A percentile compares a stretch with the other conserved stretches of the same genome.
Conservation (phyloP, 768 basidiomycete genomes). For the Clathrus columnatus region DNA sequence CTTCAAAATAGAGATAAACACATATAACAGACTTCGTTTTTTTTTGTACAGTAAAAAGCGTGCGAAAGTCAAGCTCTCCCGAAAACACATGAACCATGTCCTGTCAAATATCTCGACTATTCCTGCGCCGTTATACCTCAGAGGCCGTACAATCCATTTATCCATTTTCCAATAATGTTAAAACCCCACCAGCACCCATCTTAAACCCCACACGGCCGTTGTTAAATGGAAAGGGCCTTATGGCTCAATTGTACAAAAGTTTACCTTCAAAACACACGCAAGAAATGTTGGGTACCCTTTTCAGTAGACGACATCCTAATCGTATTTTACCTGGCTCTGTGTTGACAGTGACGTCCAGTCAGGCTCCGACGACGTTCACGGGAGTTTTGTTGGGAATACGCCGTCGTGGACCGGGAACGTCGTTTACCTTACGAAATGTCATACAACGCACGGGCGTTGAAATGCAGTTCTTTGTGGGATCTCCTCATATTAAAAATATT, state of each 20-base stretch:
- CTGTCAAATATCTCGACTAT: neutral
- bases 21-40: too few species aligned
- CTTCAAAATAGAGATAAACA: too few species aligned
- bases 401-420: constrained; percentile 77
- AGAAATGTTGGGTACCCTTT: constrained; percentile 55
- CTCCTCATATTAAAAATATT: constrained; percentile 83
- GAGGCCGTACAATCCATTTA: constrained; percentile 28
- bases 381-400: constrained; percentile 82
- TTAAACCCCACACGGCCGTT: constrained; percentile 34
- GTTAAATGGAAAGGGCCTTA: constrained; percentile 64
- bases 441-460: constrained; percentile 89
- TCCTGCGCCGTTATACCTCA: neutral
- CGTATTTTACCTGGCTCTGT: constrained; percentile 81
- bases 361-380: constrained; percentile 77
- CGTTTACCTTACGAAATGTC: constrained; percentile 84
- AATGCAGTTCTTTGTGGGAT: constrained; percentile 82
- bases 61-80: too few species aligned
- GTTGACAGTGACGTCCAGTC: constrained; percentile 64
- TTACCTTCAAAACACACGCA: constrained; percentile 63
- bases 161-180: constrained; percentile 65
- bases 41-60: too few species aligned
- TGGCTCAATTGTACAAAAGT: constrained; percentile 61
- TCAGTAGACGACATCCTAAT: constrained; percentile 59
- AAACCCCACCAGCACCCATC: constrained; percentile 34
- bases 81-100: neutral